Conservation (phyloP, 306 rosid genomes). For the Vigna nakashimae region DNA sequence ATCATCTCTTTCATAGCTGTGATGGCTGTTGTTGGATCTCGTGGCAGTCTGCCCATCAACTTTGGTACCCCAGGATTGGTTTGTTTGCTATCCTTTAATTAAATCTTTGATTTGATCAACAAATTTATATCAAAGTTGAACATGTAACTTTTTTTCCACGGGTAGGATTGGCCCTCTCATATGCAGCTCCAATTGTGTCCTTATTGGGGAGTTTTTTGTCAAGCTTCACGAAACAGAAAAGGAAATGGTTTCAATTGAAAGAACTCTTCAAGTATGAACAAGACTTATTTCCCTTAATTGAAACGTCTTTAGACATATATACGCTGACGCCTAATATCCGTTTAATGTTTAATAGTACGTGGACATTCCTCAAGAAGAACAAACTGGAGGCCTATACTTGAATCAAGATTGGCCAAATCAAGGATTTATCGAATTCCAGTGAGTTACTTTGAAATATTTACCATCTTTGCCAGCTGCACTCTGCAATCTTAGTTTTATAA, state of each 20-base stretch:
- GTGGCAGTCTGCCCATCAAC: constrained; percentile 66
- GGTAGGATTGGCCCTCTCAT: constrained; percentile 97
- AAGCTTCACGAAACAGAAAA: constrained; percentile 98
- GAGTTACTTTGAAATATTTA: constrained; percentile 87
- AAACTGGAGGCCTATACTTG: constrained; percentile 60
- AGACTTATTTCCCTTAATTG: constrained; percentile 18
- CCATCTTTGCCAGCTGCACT: constrained; percentile 89
- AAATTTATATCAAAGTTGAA: constrained; percentile 27
- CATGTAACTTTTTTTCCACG: constrained; percentile 39
- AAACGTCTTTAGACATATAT: constrained; percentile 24
- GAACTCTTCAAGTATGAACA: constrained; percentile 84
- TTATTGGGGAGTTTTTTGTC: constrained; percentile 82
- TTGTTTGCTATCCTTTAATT: constrained; percentile 44
- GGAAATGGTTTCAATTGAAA: constrained; percentile 97
- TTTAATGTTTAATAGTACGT: constrained; percentile 64
- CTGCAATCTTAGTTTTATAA: constrained; percentile 72
- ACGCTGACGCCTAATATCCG: constrained; percentile 35
- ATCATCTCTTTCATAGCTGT: constrained; percentile 85
- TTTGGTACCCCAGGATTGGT: constrained; percentile 97
- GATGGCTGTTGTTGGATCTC: constrained; percentile 89
- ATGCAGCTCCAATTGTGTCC: constrained; percentile 90
- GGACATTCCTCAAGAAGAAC: constrained; percentile 90
- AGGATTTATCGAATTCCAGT: constrained; percentile 81
- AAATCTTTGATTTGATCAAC: constrained; percentile 41
- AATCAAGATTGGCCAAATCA: constrained; percentile 75